Evolutionary conservation across 139 green algal species (phyloP).

Genomic region (Chlamydomonas schloesseri): DNA sequence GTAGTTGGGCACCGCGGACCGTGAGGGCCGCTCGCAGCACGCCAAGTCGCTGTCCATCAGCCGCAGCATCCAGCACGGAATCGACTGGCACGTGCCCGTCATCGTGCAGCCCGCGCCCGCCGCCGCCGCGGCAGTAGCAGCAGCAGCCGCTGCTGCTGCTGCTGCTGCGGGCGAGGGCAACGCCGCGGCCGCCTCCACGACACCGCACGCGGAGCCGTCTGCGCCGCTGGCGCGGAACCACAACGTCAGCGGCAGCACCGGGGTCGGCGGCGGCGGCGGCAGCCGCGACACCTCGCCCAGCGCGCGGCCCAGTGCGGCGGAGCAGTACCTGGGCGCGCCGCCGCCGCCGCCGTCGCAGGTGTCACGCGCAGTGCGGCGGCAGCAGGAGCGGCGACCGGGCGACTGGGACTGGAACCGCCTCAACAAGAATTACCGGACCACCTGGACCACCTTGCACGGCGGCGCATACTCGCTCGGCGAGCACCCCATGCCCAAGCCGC

Average conservation of each 20-base stretch:
- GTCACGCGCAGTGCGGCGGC: constrained; percentile 36
- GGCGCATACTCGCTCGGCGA: constrained; percentile 53
- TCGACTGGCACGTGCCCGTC: constrained; percentile 59
- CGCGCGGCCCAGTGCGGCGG: neutral
- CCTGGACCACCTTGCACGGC: constrained; percentile 57
- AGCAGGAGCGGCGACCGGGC: constrained; percentile 33
- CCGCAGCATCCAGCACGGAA: constrained; percentile 60
- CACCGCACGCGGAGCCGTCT: neutral
- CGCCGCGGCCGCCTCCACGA: neutral
- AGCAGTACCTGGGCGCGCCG: constrained; percentile 2
- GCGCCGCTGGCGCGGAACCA: neutral
- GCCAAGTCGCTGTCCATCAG: constrained; percentile 49
- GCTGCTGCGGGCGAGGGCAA: neutral
- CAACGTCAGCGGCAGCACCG: neutral
- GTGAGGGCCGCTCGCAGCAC: constrained; percentile 25
- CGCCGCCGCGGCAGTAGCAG: neutral
- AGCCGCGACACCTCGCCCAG: neutral
- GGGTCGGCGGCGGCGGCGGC: neutral
- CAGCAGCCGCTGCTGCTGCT: no score
- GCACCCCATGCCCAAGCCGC: neutral
- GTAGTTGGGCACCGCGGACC: constrained; percentile 37
- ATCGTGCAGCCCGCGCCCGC: constrained; percentile 26
- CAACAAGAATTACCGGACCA: constrained; percentile 53
- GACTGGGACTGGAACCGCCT: constrained; percentile 61
- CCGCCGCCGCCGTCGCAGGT: constrained; percentile 47